Evolutionary conservation across 345 rosid genomes (phyloP), one percentile per base, ranked within the genome.

Genomic region (Eucalyptus pauciflora): DNA sequence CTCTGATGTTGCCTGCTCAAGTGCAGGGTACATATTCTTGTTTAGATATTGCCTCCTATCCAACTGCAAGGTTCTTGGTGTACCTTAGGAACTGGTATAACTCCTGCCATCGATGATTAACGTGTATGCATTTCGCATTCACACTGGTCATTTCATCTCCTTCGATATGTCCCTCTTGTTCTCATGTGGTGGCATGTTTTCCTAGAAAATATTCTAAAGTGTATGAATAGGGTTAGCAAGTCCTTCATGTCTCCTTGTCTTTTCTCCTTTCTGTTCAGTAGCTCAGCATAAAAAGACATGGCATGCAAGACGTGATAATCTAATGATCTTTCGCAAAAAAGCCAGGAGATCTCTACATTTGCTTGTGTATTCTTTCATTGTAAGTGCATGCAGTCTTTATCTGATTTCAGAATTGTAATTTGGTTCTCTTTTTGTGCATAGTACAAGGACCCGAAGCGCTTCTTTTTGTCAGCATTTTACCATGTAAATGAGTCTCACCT

Each of bases 401-500:
- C 54, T 41, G 62, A 25, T 33, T 41, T 33, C 46, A 3, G 27
- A 52, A 86, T 27, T 10, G 27, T 86, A 76, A 80, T 43, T 15
- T 17, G 16, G 22, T 80, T 81, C 11, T 49, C 22, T 71, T 87
- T 88, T 33, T 85, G 87, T 89, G 86, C 90, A 89, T 96, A 98
- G 99, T 86, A 97, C 89, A 90, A 91, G 94, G 98, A 97, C 79
- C 87, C 92, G 83, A 96, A 92, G 92, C 96, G 99, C 86, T 95
- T 97, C 90, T 95, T 97, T 88, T 88, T 98, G 87, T 98, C 99
- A 4, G 91, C 98, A 58, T 96, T 98, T 88, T 98, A 97, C 93
- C 99, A 98, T 90, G 89, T 93, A 10, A 94, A 95, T 41, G 99
- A 98, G 87, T 91, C 98, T 60, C 99, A 98, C 93, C 90, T 98